Percentiles rank a stretch among this genome's conserved stretches.
Evolutionary conservation across 129 eudicot genomes (phyloP).

Genomic region (Helichrysum umbraculigerum): DNA sequence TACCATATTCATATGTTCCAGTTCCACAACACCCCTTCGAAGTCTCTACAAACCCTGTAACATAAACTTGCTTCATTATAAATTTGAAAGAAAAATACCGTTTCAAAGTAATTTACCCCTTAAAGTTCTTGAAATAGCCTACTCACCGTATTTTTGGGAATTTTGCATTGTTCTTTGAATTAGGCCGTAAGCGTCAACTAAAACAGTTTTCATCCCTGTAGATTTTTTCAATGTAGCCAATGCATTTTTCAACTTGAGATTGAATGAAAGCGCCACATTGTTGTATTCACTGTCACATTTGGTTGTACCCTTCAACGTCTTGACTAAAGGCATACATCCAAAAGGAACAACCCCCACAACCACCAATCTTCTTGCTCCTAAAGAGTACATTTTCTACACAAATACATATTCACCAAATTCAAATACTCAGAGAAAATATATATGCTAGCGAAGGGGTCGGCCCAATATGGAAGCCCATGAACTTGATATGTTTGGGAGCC

Average conservation of each 20-base stretch:
- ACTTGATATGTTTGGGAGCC: too few species aligned
- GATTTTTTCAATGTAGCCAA: constrained; percentile 24
- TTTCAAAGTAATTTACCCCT: background rate
- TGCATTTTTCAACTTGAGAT: constrained; percentile 29
- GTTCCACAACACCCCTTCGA: constrained; percentile 71
- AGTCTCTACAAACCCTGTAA: constrained; percentile 55
- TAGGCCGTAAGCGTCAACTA: constrained; percentile 42
- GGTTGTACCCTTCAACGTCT: constrained; percentile 36
- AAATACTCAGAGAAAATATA: too few species aligned
- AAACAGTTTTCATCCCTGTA: constrained; percentile 33
- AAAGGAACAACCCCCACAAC: constrained; percentile 65
- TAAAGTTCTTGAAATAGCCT: background rate
- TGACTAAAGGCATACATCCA: constrained; percentile 67
- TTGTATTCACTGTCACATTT: constrained; percentile 50
- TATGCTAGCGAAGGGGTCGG: too few species aligned
- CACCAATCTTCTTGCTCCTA: constrained; percentile 62
- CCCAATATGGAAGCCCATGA: too few species aligned
- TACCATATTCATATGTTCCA: constrained; percentile 53
- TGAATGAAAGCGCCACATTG: constrained; percentile 52
- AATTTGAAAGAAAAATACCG: background rate
- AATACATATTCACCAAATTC: background rate
- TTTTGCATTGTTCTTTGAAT: constrained; percentile 43
- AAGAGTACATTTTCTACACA: constrained; percentile 45
- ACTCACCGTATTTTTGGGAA: constrained; percentile 55
- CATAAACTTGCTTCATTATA: background rate